These are phyloP conservation scores for Colletotrichum caudatum DNA, from an alignment of 2,329 filamentous ascomycete genomes.

Conservation along the genomic window DNA sequence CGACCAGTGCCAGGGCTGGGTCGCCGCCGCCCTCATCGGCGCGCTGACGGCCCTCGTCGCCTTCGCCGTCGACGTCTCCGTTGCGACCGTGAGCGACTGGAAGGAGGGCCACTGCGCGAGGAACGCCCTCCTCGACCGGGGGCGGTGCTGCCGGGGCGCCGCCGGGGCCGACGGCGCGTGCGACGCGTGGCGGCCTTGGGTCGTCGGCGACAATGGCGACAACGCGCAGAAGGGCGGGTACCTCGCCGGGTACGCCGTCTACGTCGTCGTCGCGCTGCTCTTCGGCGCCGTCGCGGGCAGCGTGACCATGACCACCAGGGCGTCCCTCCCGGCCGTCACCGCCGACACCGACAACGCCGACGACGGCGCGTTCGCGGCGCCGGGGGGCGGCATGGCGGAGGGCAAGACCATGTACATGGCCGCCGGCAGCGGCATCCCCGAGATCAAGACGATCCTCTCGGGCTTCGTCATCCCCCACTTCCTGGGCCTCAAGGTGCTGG, in stretches of 20 bases:
- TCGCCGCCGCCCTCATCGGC: conserved; percentile 66
- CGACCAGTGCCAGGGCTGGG: conserved; percentile 67
- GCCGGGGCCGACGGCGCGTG: conserved; percentile 45
- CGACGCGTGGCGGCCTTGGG: conserved; percentile 58
- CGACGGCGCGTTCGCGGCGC: background rate
- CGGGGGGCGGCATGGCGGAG: conserved; percentile 43
- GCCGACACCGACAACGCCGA: conserved; percentile 35
- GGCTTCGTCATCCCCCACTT: conserved; percentile 72
- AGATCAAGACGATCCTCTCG: conserved; percentile 71
- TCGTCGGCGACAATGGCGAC: conserved; percentile 13
- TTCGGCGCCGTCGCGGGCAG: conserved; percentile 46
- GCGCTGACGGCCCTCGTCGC: conserved; percentile 66
- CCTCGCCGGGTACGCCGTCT: conserved; percentile 44
- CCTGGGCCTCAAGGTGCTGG: conserved; percentile 65
- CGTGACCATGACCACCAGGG: conserved; percentile 53
- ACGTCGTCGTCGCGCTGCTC: conserved; percentile 45
- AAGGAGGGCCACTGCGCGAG: conserved; percentile 66
- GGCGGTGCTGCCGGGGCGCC: conserved; percentile 59
- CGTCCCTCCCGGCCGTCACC: conserved; percentile 58
- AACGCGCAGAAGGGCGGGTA: conserved; percentile 30
- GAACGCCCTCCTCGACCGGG: conserved; percentile 59
- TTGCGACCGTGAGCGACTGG: conserved; percentile 67
- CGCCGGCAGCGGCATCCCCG: conserved; percentile 69
- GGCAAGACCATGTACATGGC: conserved; percentile 70
- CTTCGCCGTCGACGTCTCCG: conserved; percentile 66